These are phyloP conservation scores for Trichophyton equinum DNA, from an alignment of 2,329 filamentous ascomycete species.

Conservation along the genomic window DNA sequence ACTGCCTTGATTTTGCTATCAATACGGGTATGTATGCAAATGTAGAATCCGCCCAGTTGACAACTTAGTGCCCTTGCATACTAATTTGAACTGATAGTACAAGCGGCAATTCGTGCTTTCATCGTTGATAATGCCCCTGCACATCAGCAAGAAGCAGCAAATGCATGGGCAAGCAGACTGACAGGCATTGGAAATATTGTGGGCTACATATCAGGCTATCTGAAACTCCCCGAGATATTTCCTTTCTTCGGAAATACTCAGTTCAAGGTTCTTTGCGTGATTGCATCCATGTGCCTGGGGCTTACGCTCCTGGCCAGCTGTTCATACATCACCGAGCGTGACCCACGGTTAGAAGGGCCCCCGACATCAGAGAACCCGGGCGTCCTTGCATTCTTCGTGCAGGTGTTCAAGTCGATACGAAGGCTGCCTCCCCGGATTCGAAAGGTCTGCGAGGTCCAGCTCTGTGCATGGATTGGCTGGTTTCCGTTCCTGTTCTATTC, in stretches of 20 bases:
- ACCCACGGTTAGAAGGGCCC: conserved; percentile 60
- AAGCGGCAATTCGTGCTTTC: conserved; percentile 81
- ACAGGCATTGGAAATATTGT: conserved; percentile 82
- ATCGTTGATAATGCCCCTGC: conserved; percentile 87
- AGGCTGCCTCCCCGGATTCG: conserved; percentile 69
- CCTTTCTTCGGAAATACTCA: conserved; percentile 77
- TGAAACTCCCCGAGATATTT: conserved; percentile 60
- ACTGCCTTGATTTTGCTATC: conserved; percentile 84
- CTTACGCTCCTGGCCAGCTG: conserved; percentile 61
- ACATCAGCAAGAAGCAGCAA: conserved; percentile 86
- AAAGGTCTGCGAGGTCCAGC: conserved; percentile 68
- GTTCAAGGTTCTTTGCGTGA: conserved; percentile 81
- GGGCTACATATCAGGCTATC: conserved; percentile 76
- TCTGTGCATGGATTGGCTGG: conserved; percentile 88
- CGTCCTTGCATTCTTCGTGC: conserved; percentile 64
- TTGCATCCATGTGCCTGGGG: conserved; percentile 63
- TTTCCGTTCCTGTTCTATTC: conserved; percentile 94
- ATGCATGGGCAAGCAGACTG: conserved; percentile 83
- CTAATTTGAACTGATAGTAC: conserved; percentile 42
- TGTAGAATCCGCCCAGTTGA: not conserved
- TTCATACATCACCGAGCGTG: conserved; percentile 58
- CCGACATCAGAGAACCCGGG: conserved; percentile 50
- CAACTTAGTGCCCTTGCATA: not conserved
- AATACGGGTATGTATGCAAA: conserved; percentile 56
- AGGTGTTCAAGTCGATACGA: conserved; percentile 63